These are phyloP conservation scores for Backusella parvicylindrica DNA, from an alignment of 192 early-diverging fungal species.

Conservation along the genomic window DNA sequence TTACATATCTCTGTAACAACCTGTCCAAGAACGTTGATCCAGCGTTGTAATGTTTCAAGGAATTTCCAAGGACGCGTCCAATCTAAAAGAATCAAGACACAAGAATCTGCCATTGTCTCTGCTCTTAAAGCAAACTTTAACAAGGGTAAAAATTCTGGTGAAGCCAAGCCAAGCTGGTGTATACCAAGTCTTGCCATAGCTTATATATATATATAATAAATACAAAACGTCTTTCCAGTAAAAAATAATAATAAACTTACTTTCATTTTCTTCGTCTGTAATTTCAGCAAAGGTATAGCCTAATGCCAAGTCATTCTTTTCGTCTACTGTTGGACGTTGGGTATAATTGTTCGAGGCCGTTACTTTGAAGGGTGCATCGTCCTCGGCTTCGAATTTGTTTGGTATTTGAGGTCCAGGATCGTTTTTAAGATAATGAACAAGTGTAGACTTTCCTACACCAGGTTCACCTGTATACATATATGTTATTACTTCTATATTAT, in stretches of 20 bases:
- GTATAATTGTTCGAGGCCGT: slow-evolving; percentile 38
- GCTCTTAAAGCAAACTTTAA: slow-evolving; percentile 70
- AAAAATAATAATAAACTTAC: slow-evolving; percentile 26
- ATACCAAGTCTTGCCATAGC: slow-evolving; percentile 70
- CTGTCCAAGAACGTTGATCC: slow-evolving; percentile 66
- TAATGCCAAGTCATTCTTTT: slow-evolving; percentile 73
- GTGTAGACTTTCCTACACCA: slow-evolving; percentile 78
- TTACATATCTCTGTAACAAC: slow-evolving; percentile 53
- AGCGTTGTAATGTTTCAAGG: slow-evolving; percentile 73
- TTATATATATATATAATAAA: neutral
- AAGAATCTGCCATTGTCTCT: slow-evolving; percentile 56
- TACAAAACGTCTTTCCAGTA: neutral
- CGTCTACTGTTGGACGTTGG: slow-evolving; percentile 38
- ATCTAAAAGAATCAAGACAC: slow-evolving; percentile 81
- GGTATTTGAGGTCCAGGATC: slow-evolving; percentile 36
- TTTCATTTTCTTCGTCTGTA: slow-evolving; percentile 85
- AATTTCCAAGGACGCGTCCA: slow-evolving; percentile 91
- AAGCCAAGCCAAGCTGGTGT: slow-evolving; percentile 74
- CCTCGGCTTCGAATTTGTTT: slow-evolving; percentile 29
- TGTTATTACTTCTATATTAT: no score
- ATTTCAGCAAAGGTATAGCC: slow-evolving; percentile 83
- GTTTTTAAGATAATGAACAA: slow-evolving; percentile 65
- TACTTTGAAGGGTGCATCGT: slow-evolving; percentile 40
- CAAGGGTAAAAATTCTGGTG: slow-evolving; percentile 63
- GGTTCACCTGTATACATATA: slow-evolving; percentile 55